Conservation (phyloP, 2,329 filamentous ascomycete genomes). For the Trichophyton rubrum region DNA sequence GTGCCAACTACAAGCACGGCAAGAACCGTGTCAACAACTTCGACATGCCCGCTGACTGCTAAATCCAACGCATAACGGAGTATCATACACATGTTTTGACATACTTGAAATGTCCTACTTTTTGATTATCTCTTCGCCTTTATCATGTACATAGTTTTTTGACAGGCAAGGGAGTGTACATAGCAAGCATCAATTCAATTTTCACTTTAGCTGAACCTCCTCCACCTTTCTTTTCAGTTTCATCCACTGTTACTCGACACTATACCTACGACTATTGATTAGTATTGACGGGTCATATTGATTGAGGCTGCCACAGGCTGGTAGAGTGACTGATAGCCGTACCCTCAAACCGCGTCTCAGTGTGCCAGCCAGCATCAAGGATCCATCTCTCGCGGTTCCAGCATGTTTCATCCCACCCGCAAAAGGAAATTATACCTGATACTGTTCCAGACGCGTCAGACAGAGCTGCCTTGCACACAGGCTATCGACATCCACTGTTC, state of each 20-base stretch:
- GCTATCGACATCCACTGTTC: not conserved
- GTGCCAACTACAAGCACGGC: conserved; percentile 4
- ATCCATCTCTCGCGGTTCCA: not conserved
- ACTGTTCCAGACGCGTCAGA: not conserved
- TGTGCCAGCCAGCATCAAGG: not conserved
- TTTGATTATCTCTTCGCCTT: not conserved
- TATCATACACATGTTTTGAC: not conserved
- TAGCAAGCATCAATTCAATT: not conserved
- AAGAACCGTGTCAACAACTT: not conserved
- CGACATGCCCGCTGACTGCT: conserved; percentile 3
- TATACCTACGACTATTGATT: not conserved
- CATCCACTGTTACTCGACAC: not conserved
- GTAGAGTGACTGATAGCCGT: too few relatives aligned
- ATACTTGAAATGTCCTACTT: not conserved
- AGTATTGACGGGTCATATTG: not conserved
- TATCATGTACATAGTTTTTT: conserved; percentile 10
- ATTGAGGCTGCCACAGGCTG: not conserved
- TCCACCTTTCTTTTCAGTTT: not conserved
- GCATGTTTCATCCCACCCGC: not conserved
- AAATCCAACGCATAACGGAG: not conserved
- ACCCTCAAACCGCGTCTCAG: not conserved
- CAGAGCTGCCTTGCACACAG: not conserved
- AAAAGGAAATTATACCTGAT: not conserved
- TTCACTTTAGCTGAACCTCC: not conserved
- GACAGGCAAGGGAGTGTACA: conserved; percentile 3